Base-by-base conservation (phyloP, 208 protist species). In the Endotrypanum monterogeii region DNA sequence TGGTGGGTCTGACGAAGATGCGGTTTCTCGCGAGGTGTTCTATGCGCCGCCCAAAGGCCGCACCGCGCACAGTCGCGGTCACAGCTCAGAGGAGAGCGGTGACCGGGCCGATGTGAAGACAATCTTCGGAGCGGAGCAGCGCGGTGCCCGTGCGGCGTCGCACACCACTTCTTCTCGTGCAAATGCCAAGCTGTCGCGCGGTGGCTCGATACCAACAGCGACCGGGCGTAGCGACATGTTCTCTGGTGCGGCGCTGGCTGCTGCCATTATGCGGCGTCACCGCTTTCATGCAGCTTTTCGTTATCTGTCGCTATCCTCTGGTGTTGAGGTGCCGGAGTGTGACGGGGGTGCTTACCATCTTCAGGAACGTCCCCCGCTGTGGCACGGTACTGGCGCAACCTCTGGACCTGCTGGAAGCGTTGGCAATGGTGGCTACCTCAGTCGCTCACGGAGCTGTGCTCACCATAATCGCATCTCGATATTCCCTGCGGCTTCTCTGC, bases 301-400 rank as follows among this genome's bases (percentile, higher is more conserved):
- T 14, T 75, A 76, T 20, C 69, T 80, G 14, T 37, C 35, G 3
- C 12, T 80, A 20, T 63, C 76, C 39, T 75, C 76, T n/a, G 76
- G 76, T 20, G 68, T 50, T 48, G 76, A 80, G 54, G 76, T 80
- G 25, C 76, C 76, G 7, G 76, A 65, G 20, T 80, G 76, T 62
- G 71, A 37, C 7, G 76, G 76, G 11, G 70, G 76, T 12, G 68
- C 70, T 0, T 76, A 75, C 70, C 76, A 80, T 9, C 54, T 80
- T 11, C 76, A 72, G 35, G 76, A 72, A 58, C 76, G 70, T 0
- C 46, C 30, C 32, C 44, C 39, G 20, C 68, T 20, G 57, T 57
- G 25, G 4, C 74, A 12, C 41, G 37, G 54, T 7, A 3, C 4
- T 30, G 61, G 1, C 3, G 68, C 30, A 2, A 41, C 28, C n/a